Conservation (phyloP, 805 yeast genomes). For the Ogataea parapolymorpha region DNA sequence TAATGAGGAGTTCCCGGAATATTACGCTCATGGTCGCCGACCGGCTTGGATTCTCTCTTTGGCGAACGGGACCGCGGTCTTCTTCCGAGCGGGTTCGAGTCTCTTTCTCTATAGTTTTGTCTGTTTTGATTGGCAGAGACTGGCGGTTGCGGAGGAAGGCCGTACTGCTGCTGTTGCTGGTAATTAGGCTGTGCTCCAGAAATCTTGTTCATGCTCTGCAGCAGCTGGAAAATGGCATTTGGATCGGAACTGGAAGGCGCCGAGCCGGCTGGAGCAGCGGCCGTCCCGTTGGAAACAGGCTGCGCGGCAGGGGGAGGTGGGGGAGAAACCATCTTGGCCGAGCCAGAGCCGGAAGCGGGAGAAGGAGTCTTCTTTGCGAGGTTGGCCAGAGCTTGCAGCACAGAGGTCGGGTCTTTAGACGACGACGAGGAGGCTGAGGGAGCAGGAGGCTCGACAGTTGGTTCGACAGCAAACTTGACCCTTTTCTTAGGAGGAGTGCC, state of each 20-base stretch:
- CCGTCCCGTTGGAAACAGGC: conserved; percentile 11
- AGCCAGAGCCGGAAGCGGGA: conserved; percentile 30
- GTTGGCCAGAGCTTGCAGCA: conserved; percentile 67
- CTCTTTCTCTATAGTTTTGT: conserved; percentile 33
- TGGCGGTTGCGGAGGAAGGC: conserved; percentile 23
- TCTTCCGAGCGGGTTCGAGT: conserved; percentile 36
- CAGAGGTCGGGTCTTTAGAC: conserved; percentile 53
- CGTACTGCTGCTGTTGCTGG: conserved; percentile 22
- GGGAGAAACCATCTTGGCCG: conserved; percentile 31
- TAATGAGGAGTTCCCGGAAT: conserved; percentile 70
- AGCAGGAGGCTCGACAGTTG: conserved; percentile 13
- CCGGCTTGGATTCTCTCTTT: conserved; percentile 29
- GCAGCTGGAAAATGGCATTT: conserved; percentile 47
- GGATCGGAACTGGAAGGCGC: conserved; percentile 31
- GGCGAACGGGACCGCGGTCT: conserved; percentile 57
- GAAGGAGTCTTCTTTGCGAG: conserved; percentile 48
- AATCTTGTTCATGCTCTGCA: conserved; percentile 45
- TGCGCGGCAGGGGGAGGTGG: conserved; percentile 25
- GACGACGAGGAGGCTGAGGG: conserved; percentile 21
- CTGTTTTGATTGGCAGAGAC: conserved; percentile 21
- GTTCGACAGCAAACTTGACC: conserved; percentile 28
- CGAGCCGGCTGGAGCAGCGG: conserved; percentile 11
- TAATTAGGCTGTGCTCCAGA: conserved; percentile 22
- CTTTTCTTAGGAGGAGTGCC: conserved; percentile 53
- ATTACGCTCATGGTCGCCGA: conserved; percentile 56